Conservation (phyloP, 1,284 basidiomycete species). For the Paramarasmius palmivorus region DNA sequence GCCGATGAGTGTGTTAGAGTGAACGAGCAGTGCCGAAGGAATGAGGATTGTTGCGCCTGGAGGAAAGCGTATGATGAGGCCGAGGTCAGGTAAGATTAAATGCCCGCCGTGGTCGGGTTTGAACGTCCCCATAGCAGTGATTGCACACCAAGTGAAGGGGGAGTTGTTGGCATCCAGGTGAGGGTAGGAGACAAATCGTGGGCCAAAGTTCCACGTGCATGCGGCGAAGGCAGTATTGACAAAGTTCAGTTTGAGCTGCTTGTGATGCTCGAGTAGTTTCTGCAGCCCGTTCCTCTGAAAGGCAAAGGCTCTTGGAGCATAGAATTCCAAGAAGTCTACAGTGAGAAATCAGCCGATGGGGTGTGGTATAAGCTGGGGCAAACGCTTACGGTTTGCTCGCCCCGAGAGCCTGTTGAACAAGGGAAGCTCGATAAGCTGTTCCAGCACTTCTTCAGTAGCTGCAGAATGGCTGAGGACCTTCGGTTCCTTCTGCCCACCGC, state of each 20-base stretch:
- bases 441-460: neutral
- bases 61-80: constrained; percentile 10
- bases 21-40: constrained; percentile 4
- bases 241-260: neutral
- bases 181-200: neutral
- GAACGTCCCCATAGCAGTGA: constrained; percentile 7
- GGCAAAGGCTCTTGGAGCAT: neutral
- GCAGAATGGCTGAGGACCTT: neutral
- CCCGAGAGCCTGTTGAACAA: neutral
- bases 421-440: neutral
- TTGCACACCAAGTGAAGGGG: constrained; percentile 8
- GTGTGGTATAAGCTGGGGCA: too few relatives aligned
- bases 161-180: constrained; percentile 8
- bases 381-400: too few relatives aligned
- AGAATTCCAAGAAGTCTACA: neutral
- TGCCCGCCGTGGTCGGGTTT: constrained; percentile 6
- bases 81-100: constrained; percentile 8
- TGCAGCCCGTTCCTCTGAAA: neutral
- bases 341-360: too few relatives aligned
- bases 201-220: constrained; percentile 10
- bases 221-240: constrained; percentile 3
- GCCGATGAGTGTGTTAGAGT: constrained; percentile 6
- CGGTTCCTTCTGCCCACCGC: constrained; percentile 7
- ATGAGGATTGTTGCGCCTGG: constrained; percentile 11
- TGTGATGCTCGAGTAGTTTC: neutral